Conservation (phyloP, 768 basidiomycete species). For the Gloeopeniophorella convolvens region DNA sequence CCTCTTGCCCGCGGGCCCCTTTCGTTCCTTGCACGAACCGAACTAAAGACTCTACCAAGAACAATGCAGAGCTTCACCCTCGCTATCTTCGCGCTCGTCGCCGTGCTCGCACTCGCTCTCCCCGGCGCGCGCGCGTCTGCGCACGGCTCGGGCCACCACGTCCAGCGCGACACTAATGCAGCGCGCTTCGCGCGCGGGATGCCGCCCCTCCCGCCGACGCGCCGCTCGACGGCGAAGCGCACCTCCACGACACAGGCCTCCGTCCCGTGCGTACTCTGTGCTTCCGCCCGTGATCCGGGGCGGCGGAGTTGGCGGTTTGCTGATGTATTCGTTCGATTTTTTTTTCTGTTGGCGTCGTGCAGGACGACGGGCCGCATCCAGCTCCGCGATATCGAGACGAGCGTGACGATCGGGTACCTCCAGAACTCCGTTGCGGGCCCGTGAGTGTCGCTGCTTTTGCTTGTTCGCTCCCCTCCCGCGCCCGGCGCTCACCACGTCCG, state of each 20-base stretch:
- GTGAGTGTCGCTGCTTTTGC: neutral
- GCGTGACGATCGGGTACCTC: neutral
- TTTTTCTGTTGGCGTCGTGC: neutral
- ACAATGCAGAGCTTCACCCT: slow-evolving; percentile 5
- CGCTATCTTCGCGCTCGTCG: slow-evolving; percentile 2
- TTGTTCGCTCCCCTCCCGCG: neutral
- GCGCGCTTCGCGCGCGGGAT: neutral
- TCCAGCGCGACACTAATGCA: neutral
- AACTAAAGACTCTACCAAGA: neutral
- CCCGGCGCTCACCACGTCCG: neutral
- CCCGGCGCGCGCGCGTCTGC: neutral
- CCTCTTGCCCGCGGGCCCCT: too few relatives aligned
- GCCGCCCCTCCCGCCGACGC: neutral
- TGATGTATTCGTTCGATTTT: neutral
- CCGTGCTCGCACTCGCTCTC: neutral
- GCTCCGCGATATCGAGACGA: neutral
- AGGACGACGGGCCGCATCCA: neutral
- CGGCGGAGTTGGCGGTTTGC: neutral
- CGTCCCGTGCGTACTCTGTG: neutral
- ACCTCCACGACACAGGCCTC: neutral
- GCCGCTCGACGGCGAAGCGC: neutral
- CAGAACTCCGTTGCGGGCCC: neutral
- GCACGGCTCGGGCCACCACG: neutral
- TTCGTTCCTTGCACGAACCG: neutral
- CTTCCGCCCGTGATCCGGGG: neutral